Evolutionary conservation across 2,329 filamentous ascomycete genomes (phyloP), one percentile per base, ranked within the genome.

Genomic region (Fusarium anthophilum): DNA sequence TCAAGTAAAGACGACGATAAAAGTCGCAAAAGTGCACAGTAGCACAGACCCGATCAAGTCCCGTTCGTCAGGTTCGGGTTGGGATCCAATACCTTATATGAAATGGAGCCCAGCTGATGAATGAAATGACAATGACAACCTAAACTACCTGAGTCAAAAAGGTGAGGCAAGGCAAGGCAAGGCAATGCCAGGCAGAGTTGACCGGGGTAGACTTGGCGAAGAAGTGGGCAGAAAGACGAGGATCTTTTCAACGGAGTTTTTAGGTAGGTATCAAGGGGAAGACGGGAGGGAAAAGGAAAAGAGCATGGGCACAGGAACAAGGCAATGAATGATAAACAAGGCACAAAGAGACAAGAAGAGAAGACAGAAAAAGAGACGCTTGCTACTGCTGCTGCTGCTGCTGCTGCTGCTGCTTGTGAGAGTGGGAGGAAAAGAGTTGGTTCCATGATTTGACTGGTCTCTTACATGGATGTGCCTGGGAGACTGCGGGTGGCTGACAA

Each of bases 31-130:
- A 48, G 47, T 43, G 39, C 32, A 59, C 53, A 48, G 43, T 54
- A 54, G 50, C 51, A 56, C 56, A 51, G 54, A 44, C 65, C 65
- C 35, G 35, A 61, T 55, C 54, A 43, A 56, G 24, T 62, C 47
- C 54, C 61, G 66, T 73, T 48, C 65, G 10, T 26, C 43, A 45
- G 70, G 70, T 67, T 58, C 20, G 51, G 45, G 60, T 63, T 59
- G 66, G 66, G 67, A 70, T 70, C 44, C 64, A 43, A 69, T 69
- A 63, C 56, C 64, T 69, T 69, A 68, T 69, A 50, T 58, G 41
- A 50, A 43, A 70, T 70, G 67, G 67, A 70, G 67, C 67, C 66
- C 67, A 75, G 72, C 56, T 75, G 72, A 72, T 74, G 71, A 72
- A 37, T 53, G 51, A 26, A 57, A 58, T 58, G 24, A 37, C 68